These are phyloP conservation scores for Jaltomata sinuosa DNA, from an alignment of 257 asterid species.

Conservation along the genomic window DNA sequence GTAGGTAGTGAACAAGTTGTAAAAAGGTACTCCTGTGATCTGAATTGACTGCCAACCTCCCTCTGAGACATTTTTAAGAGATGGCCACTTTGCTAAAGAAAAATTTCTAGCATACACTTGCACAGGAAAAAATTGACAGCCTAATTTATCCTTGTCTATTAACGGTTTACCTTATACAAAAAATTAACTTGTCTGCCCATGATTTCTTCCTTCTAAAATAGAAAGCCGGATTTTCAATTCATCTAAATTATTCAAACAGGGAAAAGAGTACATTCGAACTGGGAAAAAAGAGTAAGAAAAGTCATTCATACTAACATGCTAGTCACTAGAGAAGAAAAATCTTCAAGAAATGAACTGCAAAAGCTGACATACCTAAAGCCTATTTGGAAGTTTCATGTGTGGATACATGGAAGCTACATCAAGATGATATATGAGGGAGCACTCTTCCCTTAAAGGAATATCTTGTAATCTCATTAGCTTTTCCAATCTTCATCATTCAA, in stretches of 20 bases:
- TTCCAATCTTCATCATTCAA: no score
- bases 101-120: neutral
- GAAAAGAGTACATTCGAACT: neutral
- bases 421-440: conserved; percentile 95
- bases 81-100: neutral
- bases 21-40: neutral
- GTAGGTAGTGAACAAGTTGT: conserved; percentile 2
- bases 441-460: conserved; percentile 74
- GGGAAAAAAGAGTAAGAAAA: neutral
- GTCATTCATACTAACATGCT: neutral
- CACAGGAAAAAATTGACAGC: neutral
- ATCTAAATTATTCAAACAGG: neutral
- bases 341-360: neutral
- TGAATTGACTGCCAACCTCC: neutral
- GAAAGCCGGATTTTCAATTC: neutral
- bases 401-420: conserved; percentile 99
- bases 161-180: neutral
- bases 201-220: neutral
- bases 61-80: neutral
- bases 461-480: conserved; percentile 71
- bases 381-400: conserved; percentile 86
- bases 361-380: conserved; percentile 78
- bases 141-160: neutral
- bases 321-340: neutral
- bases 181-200: neutral